Evolutionary conservation across 768 basidiomycete genomes (phyloP).

Genomic region (Panaeolus cyanescens): DNA sequence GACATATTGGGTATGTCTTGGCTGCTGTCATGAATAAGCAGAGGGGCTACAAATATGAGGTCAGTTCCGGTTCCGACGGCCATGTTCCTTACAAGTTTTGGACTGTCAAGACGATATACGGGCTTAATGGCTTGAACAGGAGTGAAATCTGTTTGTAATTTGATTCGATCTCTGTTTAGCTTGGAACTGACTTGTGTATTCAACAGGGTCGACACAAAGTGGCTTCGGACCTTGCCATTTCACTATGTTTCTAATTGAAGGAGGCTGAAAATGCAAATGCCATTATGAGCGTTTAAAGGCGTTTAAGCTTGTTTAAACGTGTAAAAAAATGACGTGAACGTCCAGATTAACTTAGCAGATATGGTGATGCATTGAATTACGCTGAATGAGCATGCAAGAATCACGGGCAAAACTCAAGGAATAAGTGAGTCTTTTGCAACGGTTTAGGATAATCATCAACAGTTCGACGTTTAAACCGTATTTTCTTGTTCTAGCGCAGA

Average conservation of each 20-base stretch:
- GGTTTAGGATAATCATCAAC: neutral
- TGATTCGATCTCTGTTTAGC: neutral
- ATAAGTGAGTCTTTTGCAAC: neutral
- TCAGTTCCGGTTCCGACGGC: slow-evolving; percentile 3
- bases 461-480: too few relatives aligned
- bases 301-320: neutral
- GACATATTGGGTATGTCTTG: too few relatives aligned
- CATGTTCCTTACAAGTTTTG: neutral
- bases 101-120: too few relatives aligned
- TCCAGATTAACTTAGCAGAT: neutral
- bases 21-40: neutral
- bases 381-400: neutral
- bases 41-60: neutral
- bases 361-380: neutral
- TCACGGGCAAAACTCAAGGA: neutral
- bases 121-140: too few relatives aligned
- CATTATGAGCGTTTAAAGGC: neutral
- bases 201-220: neutral
- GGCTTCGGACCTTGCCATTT: neutral
- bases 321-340: neutral
- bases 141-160: too few relatives aligned
- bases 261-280: neutral
- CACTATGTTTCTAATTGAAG: neutral
- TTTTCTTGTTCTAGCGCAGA: too few relatives aligned
- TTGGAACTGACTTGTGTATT: neutral